These are phyloP conservation scores for Alloascoidea africana DNA, from an alignment of 805 yeast species.

Conservation along the genomic window DNA sequence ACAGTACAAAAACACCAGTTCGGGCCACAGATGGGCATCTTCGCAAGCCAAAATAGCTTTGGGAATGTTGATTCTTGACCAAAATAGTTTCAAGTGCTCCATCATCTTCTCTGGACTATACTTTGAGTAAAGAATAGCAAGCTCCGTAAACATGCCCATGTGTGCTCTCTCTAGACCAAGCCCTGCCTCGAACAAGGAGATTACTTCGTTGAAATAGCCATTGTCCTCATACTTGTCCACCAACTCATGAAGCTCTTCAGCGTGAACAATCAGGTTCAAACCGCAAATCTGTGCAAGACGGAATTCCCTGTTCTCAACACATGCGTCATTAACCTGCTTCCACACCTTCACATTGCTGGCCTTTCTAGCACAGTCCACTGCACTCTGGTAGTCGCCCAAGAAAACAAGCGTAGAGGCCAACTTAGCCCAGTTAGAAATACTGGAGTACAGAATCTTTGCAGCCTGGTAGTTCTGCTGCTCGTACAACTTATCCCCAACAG, in stretches of 20 bases:
- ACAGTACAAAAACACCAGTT: conserved; percentile 87
- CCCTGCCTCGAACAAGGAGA: conserved; percentile 89
- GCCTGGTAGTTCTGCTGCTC: conserved; percentile 77
- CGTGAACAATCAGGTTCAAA: conserved; percentile 89
- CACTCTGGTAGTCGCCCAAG: conserved; percentile 84
- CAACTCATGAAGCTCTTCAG: conserved; percentile 88
- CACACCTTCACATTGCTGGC: conserved; percentile 89
- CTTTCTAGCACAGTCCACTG: conserved; percentile 97
- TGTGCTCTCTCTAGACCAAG: conserved; percentile 96
- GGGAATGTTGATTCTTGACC: conserved; percentile 97
- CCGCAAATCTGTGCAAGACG: conserved; percentile 98
- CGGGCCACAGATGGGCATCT: conserved; percentile 90
- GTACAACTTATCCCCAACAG: conserved; percentile 83
- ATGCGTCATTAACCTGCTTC: conserved; percentile 95
- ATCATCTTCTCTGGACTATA: conserved; percentile 80
- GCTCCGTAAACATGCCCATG: conserved; percentile 98
- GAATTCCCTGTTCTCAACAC: conserved; percentile 90
- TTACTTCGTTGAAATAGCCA: conserved; percentile 86
- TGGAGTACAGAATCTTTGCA: conserved; percentile 75
- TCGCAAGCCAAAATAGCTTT: conserved; percentile 92
- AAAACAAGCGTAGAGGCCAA: conserved; percentile 93
- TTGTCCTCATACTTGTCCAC: conserved; percentile 76
- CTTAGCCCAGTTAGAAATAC: conserved; percentile 87
- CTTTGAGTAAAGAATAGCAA: conserved; percentile 81
- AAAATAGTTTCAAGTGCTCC: conserved; percentile 94